These are phyloP conservation scores for Venturia asperata DNA, from an alignment of 2,329 filamentous ascomycete species.

Conservation along the genomic window DNA sequence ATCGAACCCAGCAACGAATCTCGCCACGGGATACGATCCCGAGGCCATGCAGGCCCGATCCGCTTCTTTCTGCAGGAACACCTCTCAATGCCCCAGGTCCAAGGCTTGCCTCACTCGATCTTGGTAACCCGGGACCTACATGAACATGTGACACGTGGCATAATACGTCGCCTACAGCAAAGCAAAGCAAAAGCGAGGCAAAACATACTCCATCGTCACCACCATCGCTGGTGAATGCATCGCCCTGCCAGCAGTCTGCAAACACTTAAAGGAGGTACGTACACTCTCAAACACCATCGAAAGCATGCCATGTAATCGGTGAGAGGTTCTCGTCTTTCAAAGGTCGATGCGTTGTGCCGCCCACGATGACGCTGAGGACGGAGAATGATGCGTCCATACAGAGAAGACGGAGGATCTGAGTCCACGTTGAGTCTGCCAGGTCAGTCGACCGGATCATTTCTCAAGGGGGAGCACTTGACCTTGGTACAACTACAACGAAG, in stretches of 20 bases:
- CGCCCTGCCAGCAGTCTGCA: not conserved
- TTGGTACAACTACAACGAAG: not conserved
- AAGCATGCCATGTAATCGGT: not conserved
- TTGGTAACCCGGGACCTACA: not conserved
- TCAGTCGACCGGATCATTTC: not conserved
- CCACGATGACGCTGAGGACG: not conserved
- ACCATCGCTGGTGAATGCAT: not conserved
- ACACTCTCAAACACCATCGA: not conserved
- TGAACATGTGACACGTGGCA: conserved; percentile 2
- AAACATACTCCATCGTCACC: not conserved
- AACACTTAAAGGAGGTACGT: conserved; percentile 6
- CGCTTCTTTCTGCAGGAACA: not conserved
- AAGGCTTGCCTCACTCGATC: not conserved
- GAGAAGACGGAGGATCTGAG: not conserved
- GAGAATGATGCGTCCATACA: not conserved
- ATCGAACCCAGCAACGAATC: not conserved
- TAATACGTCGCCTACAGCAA: not conserved
- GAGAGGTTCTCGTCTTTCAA: not conserved
- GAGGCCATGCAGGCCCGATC: not conserved
- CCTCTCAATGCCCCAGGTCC: not conserved
- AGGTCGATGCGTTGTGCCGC: not conserved
- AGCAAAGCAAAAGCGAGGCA: not conserved
- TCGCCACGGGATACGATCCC: not conserved
- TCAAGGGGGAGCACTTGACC: not conserved
- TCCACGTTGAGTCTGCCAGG: not conserved